These are phyloP conservation scores for Ganoderma resinaceum DNA, from an alignment of 1,284 basidiomycete species.

Conservation along the genomic window DNA sequence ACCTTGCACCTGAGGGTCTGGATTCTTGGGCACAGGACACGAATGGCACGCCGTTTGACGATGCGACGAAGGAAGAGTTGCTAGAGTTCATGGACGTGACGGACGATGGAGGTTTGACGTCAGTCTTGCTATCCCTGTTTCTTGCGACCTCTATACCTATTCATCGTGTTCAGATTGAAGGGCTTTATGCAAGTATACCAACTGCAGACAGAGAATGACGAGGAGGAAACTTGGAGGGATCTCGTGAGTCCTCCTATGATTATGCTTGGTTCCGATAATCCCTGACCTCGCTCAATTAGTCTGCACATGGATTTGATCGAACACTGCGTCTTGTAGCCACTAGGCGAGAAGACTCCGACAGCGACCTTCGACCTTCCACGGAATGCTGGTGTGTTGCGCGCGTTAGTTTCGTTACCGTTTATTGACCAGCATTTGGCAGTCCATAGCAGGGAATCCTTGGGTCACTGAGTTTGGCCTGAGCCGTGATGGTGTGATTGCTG, in stretches of 20 bases:
- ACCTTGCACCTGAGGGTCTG: constrained; percentile 61
- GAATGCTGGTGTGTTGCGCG: constrained; percentile 10
- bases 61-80: constrained; percentile 79
- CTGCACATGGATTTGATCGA: constrained; percentile 77
- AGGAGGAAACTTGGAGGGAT: constrained; percentile 84
- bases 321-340: constrained; percentile 64
- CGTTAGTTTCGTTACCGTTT: background rate
- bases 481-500: background rate
- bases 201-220: constrained; percentile 81
- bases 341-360: constrained; percentile 56
- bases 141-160: background rate
- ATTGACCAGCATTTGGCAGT: constrained; percentile 9
- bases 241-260: constrained; percentile 52
- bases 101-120: constrained; percentile 78
- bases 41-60: constrained; percentile 74
- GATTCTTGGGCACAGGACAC: constrained; percentile 80
- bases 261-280: background rate
- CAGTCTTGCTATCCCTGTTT: constrained; percentile 35
- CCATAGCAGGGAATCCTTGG: constrained; percentile 6
- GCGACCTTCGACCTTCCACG: constrained; percentile 20
- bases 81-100: constrained; percentile 77
- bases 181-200: constrained; percentile 84
- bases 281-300: constrained; percentile 45
- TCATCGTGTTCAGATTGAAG: constrained; percentile 58
- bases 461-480: background rate